phyloP scores from a whole-genome alignment of 140 eudicot genomes.

The Cichorium intybus region DNA sequence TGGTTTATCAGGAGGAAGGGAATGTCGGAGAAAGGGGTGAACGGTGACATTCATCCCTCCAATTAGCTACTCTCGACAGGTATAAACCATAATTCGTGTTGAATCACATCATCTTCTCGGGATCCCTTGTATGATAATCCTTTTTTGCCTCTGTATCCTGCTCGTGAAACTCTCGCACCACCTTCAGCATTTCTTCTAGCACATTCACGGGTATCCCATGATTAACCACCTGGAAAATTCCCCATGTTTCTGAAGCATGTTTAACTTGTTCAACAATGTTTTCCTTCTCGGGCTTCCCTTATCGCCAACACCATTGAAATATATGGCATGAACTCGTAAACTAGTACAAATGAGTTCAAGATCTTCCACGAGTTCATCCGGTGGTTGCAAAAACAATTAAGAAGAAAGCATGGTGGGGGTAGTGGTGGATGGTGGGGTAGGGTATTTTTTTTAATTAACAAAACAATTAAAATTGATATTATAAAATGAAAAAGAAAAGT shows the following conservation, averaged over 20 bases:
- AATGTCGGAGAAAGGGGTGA: too few relatives aligned
- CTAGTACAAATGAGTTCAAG: conserved; percentile 10
- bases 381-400: conserved; percentile 45
- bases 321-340: conserved; percentile 37
- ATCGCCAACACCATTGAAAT: conserved; percentile 29
- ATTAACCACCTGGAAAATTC: conserved; percentile 54
- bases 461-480: too few relatives aligned
- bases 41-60: too few relatives aligned
- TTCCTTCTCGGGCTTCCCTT: conserved; percentile 15
- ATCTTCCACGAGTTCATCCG: conserved; percentile 40
- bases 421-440: too few relatives aligned
- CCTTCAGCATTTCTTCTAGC: conserved; percentile 38
- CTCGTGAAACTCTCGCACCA: conserved; percentile 42
- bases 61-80: conserved; percentile 43
- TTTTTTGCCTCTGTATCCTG: conserved; percentile 42
- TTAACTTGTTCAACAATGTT: conserved; percentile 25
- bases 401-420: too few relatives aligned
- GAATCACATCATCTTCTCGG: conserved; percentile 27
- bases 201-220: conserved; percentile 46
- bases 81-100: conserved; percentile 45
- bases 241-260: conserved; percentile 38
- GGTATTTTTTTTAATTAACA: too few relatives aligned
- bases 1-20: too few relatives aligned
- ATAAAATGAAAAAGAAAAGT: too few relatives aligned
- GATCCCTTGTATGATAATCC: conserved; percentile 41